Conservation (phyloP, 2,329 filamentous ascomycete genomes). For the Penicillium verrucosum region DNA sequence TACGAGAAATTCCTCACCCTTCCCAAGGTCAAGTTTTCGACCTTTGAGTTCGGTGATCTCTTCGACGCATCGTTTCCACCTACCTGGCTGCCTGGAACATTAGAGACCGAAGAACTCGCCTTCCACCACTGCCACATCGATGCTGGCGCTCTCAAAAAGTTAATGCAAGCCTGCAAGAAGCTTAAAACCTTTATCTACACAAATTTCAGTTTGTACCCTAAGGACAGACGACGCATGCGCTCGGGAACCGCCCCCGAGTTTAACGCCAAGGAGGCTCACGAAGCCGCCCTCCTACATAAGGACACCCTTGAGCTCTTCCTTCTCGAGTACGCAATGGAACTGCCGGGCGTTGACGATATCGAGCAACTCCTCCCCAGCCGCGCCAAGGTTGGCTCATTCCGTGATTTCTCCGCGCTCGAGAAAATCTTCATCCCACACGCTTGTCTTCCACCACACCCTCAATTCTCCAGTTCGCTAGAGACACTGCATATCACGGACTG, state of each 20-base stretch:
- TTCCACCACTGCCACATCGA: constrained; percentile 5
- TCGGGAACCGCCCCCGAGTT: constrained; percentile 3
- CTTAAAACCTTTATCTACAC: constrained; percentile 11
- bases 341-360: background rate
- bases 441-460: constrained; percentile 21
- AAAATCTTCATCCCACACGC: constrained; percentile 16
- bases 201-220: constrained; percentile 8
- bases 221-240: background rate
- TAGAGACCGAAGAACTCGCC: background rate
- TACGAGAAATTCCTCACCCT: constrained; percentile 13
- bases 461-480: constrained; percentile 18
- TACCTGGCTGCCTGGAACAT: constrained; percentile 1
- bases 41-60: constrained; percentile 18
- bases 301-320: constrained; percentile 15
- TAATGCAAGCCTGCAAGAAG: constrained; percentile 5
- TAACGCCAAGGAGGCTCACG: constrained; percentile 12
- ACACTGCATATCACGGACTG: constrained; percentile 21
- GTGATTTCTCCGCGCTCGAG: constrained; percentile 20
- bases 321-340: constrained; percentile 10
- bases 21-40: constrained; percentile 3
- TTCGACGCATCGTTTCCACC: constrained; percentile 4
- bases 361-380: constrained; percentile 2
- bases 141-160: background rate
- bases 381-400: constrained; percentile 19
- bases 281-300: constrained; percentile 21